Base-by-base conservation (phyloP, 176 grass and related monocot genomes). In the Dendrocalamus sinicus region DNA sequence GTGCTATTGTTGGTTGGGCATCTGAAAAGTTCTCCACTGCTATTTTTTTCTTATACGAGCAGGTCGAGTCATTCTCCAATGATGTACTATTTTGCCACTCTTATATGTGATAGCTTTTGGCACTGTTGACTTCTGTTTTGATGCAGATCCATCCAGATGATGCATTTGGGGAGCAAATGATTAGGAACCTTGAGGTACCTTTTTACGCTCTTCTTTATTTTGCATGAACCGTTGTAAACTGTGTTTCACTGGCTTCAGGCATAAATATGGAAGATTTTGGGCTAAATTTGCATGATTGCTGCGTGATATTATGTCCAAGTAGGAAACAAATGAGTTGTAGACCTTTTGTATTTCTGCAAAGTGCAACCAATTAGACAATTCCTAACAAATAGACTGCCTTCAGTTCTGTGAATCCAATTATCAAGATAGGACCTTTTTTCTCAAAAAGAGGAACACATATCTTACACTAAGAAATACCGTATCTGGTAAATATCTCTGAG, bases 121-220 rank as follows among this genome's bases (percentile, higher is more conserved):
- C 67, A 43, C 45, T 55, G 35, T 54, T 81, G 67, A 76, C 55
- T 84, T 78, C 54, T 81, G 17, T 81, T 81, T 86, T n/a, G 20
- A 60, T 82, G 83, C 83, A 98, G 96, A 98, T 95, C 61, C 93
- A 92, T 87, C 96, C 96, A 59, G 89, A 95, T 74, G 96, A 98
- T 98, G 96, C 93, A 83, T 98, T 98, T 88, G 96, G 96, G 67
- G 89, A 95, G 66, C 96, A 98, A 89, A 98, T 98, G 96, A 92
- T 98, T 83, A 98, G 84, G 86, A 98, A 98, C 79, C 89, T 98
- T 52, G 96, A 98, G 91, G 96, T 98, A 76, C 22, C 35, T 66
- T 74, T 73, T 67, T 37, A 54, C 51, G 28, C 37, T 55, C 28
- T 59, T 57, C 44, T 59, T 57, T 15, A 61, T 79, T 82, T 85